phyloP scores from a whole-genome alignment of 2,329 filamentous ascomycete genomes.

The Lasiodiplodia theobromae region DNA sequence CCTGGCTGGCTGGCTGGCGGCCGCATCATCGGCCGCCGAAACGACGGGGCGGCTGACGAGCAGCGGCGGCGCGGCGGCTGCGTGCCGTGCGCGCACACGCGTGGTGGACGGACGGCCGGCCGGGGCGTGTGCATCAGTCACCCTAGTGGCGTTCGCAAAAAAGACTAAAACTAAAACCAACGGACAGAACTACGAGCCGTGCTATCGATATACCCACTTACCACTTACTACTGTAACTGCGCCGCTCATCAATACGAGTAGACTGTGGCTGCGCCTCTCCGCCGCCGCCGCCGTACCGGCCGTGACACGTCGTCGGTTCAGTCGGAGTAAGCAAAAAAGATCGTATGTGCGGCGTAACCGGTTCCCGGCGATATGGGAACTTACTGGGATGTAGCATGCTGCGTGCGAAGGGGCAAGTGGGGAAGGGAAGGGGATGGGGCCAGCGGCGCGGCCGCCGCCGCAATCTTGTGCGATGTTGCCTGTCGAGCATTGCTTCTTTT shows the following conservation, averaged over 20 bases:
- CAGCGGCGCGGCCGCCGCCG: not conserved
- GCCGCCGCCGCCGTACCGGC: not conserved
- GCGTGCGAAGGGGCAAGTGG: conserved; percentile 4
- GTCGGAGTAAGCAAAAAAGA: not conserved
- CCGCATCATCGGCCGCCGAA: not conserved
- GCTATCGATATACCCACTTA: not conserved
- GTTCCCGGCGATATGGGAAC: not conserved
- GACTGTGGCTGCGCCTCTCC: not conserved
- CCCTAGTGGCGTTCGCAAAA: not conserved
- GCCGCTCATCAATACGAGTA: too few relatives aligned
- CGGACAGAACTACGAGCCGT: not conserved
- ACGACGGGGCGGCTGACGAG: not conserved
- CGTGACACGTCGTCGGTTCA: not conserved
- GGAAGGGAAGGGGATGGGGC: too few relatives aligned
- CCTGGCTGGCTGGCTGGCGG: too few relatives aligned
- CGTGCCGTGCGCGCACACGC: not conserved
- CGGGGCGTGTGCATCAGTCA: not conserved
- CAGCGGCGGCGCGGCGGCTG: conserved; percentile 3
- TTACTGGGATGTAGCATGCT: conserved; percentile 20
- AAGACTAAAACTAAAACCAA: not conserved
- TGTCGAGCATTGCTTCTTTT: conserved; percentile 26
- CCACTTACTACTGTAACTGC: not conserved
- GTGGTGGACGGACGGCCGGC: too few relatives aligned
- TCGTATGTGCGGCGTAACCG: not conserved
- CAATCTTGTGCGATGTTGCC: conserved; percentile 19